A percentile compares a stretch with the other conserved stretches of the same genome.
Evolutionary conservation across 2,329 filamentous ascomycete genomes (phyloP).

Genomic region (Scolecobasidium constrictum): DNA sequence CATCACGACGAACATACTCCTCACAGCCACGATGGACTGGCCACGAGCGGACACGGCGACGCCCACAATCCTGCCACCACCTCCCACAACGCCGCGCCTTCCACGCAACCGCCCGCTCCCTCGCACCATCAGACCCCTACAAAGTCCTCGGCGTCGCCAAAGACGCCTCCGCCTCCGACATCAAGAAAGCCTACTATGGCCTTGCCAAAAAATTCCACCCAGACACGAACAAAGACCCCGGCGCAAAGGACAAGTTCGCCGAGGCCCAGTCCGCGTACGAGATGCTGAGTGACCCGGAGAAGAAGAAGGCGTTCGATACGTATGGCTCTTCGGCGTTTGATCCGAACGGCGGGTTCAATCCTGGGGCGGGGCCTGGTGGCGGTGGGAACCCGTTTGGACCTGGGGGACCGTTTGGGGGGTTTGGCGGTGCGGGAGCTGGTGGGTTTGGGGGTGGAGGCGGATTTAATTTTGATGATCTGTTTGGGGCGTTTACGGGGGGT

Average conservation of each 20-base stretch:
- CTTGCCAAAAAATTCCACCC: constrained; percentile 96
- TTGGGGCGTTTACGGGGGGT: constrained; percentile 61
- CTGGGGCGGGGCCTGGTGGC: constrained; percentile 47
- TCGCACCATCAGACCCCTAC: constrained; percentile 67
- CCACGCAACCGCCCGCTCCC: constrained; percentile 45
- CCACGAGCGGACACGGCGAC: not conserved
- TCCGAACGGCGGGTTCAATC: constrained; percentile 64
- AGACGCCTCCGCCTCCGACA: constrained; percentile 69
- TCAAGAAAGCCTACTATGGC: constrained; percentile 98
- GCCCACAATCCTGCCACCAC: not conserved
- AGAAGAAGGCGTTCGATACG: constrained; percentile 84
- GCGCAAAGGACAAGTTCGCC: constrained; percentile 88
- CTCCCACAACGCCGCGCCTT: constrained; percentile 26
- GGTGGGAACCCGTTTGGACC: constrained; percentile 56
- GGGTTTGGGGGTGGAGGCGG: constrained; percentile 56
- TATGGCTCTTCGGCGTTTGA: constrained; percentile 74
- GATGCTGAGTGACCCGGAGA: constrained; percentile 81
- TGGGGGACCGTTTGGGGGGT: constrained; percentile 32
- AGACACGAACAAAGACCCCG: constrained; percentile 90
- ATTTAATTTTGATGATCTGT: constrained; percentile 94
- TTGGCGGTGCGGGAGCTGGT: constrained; percentile 36
- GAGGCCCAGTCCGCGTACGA: constrained; percentile 94
- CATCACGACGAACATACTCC: not conserved
- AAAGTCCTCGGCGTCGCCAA: constrained; percentile 75
- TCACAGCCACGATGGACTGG: not conserved